phyloP scores from a whole-genome alignment of 116 monocot species.

The Iris pallida region DNA sequence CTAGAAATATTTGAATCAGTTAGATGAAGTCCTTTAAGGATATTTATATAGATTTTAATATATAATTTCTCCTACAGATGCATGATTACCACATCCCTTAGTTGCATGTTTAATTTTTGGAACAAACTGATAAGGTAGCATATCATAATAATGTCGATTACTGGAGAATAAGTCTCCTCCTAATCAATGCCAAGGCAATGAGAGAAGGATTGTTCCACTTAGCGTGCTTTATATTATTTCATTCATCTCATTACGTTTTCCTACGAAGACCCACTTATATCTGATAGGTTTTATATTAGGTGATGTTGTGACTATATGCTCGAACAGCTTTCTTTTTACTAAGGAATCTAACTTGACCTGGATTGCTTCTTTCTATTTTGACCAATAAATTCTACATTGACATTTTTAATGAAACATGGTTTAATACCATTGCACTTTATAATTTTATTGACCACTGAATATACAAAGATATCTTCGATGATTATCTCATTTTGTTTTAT shows the following conservation, averaged over 20 bases:
- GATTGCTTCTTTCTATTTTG: background rate
- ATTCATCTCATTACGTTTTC: background rate
- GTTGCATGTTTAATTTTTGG: background rate
- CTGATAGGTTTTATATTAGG: background rate
- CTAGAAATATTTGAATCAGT: background rate
- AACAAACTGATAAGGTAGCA: background rate
- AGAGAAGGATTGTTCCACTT: background rate
- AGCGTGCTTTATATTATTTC: background rate
- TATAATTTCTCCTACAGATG: background rate
- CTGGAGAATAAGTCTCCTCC: background rate
- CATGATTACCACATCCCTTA: background rate
- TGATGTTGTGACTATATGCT: too few species aligned
- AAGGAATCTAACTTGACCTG: background rate
- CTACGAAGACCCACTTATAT: background rate
- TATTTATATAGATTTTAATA: background rate
- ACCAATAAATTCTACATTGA: too few species aligned
- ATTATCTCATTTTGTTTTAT: too few species aligned
- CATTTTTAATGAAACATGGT: too few species aligned
- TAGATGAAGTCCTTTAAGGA: background rate
- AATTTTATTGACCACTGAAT: too few species aligned
- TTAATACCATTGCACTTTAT: too few species aligned
- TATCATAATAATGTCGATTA: background rate
- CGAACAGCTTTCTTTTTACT: background rate
- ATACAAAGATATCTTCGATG: too few species aligned
- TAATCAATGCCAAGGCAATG: background rate